phyloP scores from a whole-genome alignment of 2,329 filamentous ascomycete genomes.

The Xylaria hypoxylon region DNA sequence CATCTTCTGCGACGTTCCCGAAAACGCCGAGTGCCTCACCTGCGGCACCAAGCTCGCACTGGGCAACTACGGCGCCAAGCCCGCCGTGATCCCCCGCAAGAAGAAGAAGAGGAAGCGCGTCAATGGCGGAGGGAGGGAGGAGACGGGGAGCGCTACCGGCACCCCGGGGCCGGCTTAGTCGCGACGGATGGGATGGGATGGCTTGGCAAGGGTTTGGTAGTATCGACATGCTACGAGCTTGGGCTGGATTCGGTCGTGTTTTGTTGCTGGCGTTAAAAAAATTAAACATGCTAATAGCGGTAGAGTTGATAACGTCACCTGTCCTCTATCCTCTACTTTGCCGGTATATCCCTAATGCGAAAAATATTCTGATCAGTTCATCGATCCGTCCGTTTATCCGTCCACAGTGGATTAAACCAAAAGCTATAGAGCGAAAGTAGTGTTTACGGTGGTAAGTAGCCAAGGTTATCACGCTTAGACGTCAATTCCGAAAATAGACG shows the following conservation, averaged over 20 bases:
- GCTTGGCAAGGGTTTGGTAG: not conserved
- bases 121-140: conserved; percentile 64
- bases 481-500: not conserved
- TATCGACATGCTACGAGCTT: not conserved
- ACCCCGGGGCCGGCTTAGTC: conserved; percentile 60
- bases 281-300: not conserved
- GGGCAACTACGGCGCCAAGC: conserved; percentile 80
- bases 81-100: conserved; percentile 79
- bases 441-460: not conserved
- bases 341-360: not conserved
- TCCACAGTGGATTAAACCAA: not conserved
- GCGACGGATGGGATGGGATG: not conserved
- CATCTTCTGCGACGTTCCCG: conserved; percentile 81
- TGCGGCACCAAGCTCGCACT: conserved; percentile 83
- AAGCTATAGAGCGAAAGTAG: not conserved
- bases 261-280: not conserved
- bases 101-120: conserved; percentile 70
- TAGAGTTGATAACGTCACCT: not conserved
- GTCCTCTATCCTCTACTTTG: not conserved
- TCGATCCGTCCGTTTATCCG: not conserved
- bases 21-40: conserved; percentile 78
- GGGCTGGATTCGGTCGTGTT: not conserved
- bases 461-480: not conserved
- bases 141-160: conserved; percentile 69
- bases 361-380: too few relatives aligned